Evolutionary conservation across 2,329 filamentous ascomycete genomes (phyloP).

Genomic region (Colletotrichum cordylinicola): DNA sequence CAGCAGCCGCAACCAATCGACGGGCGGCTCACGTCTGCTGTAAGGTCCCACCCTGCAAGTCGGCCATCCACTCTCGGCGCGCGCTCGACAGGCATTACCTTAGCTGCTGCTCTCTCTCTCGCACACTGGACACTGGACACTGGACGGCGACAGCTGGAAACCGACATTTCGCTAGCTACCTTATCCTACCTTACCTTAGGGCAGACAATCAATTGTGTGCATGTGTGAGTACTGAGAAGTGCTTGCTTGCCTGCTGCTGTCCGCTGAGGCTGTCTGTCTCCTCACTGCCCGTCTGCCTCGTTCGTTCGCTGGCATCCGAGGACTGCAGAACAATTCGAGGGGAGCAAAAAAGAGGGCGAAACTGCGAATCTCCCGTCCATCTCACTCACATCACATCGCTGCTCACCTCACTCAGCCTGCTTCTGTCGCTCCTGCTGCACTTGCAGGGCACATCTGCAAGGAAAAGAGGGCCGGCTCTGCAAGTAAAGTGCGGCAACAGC

Average conservation of each 20-base stretch:
- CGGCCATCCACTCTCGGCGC: conserved; percentile 1
- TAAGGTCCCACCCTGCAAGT: neutral
- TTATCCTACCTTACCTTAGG: neutral
- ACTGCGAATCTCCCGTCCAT: neutral
- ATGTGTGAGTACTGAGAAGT: neutral
- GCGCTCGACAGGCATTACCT: conserved; percentile 5
- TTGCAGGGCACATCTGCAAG: conserved; percentile 23
- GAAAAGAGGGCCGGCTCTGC: conserved; percentile 19
- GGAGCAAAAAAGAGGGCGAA: neutral
- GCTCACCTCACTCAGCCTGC: conserved; percentile 3
- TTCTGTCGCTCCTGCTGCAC: conserved; percentile 2
- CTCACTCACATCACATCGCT: neutral
- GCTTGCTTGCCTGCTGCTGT: neutral
- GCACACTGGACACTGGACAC: neutral
- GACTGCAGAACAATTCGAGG: neutral
- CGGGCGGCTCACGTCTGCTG: neutral
- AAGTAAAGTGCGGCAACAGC: conserved; percentile 10
- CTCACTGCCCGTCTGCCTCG: neutral
- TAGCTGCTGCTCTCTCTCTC: neutral
- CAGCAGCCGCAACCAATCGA: neutral
- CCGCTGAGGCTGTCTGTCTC: neutral
- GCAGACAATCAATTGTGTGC: neutral
- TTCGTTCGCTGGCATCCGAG: neutral
- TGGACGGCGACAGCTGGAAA: neutral
- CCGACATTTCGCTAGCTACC: neutral